These are phyloP conservation scores for Eutrema heterophyllum DNA, from an alignment of 345 rosid genomes.

Conservation along the genomic window DNA sequence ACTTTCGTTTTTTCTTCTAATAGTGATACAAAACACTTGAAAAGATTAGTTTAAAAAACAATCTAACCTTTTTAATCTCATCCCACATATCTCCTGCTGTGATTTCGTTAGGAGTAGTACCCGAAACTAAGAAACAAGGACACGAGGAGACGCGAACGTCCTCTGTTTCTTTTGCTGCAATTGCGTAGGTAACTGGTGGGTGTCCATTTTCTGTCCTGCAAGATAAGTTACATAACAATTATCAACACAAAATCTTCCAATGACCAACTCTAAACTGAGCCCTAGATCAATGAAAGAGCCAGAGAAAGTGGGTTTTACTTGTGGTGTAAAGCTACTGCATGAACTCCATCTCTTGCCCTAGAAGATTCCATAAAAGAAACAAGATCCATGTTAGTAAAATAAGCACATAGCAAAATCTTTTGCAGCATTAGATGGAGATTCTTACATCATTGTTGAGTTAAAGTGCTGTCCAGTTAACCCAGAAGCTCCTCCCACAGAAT, in stretches of 20 bases:
- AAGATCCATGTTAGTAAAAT: slow-evolving; percentile 1
- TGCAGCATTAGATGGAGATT: neutral
- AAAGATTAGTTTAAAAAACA: neutral
- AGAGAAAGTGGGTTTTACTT: slow-evolving; percentile 43
- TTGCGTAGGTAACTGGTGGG: slow-evolving; percentile 58
- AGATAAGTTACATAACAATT: neutral
- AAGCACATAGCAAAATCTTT: neutral
- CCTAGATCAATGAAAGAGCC: neutral
- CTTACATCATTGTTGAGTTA: slow-evolving; percentile 64
- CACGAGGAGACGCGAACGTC: slow-evolving; percentile 65
- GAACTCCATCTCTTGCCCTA: slow-evolving; percentile 71
- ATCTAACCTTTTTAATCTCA: slow-evolving; percentile 71
- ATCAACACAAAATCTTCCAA: neutral
- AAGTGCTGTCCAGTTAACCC: slow-evolving; percentile 69
- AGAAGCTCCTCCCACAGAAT: slow-evolving; percentile 80
- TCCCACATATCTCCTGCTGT: slow-evolving; percentile 92
- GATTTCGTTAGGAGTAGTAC: slow-evolving; percentile 39
- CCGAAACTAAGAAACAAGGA: slow-evolving; percentile 64
- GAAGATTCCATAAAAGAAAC: neutral
- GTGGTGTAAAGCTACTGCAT: slow-evolving; percentile 73
- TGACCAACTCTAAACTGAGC: neutral
- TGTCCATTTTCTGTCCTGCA: slow-evolving; percentile 72
- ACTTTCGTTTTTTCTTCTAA: neutral
- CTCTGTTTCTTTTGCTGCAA: slow-evolving; percentile 63
- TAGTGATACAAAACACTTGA: neutral